These are phyloP conservation scores for Primulina eburnea DNA, from an alignment of 257 asterid genomes.

Conservation along the genomic window DNA sequence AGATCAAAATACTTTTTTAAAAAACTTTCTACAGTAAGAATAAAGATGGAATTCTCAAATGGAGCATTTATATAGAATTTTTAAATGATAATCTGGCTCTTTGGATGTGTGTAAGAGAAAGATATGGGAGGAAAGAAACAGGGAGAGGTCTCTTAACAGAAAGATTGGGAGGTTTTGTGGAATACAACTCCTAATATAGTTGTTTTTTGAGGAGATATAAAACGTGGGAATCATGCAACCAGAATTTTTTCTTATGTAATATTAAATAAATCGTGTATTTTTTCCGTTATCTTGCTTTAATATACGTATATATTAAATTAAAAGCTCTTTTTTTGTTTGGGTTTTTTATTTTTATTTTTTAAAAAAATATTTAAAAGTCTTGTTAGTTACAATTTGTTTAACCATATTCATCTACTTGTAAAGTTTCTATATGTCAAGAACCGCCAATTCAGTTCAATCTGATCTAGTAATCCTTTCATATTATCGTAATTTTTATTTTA, in stretches of 20 bases:
- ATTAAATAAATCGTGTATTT: conserved; percentile 22
- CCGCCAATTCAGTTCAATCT: background rate
- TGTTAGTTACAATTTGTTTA: conserved; percentile 62
- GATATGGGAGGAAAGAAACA: conserved; percentile 23
- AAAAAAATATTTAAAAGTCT: conserved; percentile 21
- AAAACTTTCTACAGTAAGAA: background rate
- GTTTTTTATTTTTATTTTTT: too few relatives aligned
- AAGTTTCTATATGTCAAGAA: conserved; percentile 18
- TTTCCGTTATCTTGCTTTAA: conserved; percentile 7
- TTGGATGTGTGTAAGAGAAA: conserved; percentile 15
- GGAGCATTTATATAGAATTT: conserved; percentile 25
- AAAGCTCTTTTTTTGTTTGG: background rate
- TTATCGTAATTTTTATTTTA: background rate
- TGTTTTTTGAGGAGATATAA: conserved; percentile 36
- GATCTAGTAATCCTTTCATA: too few relatives aligned
- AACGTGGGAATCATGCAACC: conserved; percentile 43
- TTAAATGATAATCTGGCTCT: conserved; percentile 19
- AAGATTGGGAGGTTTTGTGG: conserved; percentile 36
- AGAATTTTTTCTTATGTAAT: conserved; percentile 15
- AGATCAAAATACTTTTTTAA: background rate
- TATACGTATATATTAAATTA: background rate
- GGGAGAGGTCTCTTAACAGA: conserved; percentile 28
- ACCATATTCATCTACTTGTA: conserved; percentile 55
- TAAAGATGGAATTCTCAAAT: conserved; percentile 11
- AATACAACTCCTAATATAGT: conserved; percentile 43